phyloP scores from a whole-genome alignment of 306 rosid genomes.

The Arachis stenosperma region DNA sequence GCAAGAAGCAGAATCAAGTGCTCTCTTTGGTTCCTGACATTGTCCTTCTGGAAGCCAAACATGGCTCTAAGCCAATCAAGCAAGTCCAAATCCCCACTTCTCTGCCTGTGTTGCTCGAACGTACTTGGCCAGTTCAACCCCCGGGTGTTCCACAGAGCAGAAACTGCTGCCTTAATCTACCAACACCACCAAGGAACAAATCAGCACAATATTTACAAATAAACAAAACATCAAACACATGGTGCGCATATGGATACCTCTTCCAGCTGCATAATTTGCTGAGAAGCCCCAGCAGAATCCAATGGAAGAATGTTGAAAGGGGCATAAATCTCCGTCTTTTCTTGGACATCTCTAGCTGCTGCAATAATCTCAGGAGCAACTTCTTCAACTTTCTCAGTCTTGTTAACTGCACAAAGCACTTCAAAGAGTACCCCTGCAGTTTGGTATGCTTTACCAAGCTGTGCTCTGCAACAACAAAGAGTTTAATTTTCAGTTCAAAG shows the following conservation, averaged over 20 bases:
- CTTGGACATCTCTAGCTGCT: slow-evolving; percentile 98
- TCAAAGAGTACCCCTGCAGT: slow-evolving; percentile 95
- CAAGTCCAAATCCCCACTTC: slow-evolving; percentile 79
- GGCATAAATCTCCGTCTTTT: slow-evolving; percentile 86
- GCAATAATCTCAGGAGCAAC: slow-evolving; percentile 99
- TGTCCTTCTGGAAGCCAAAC: slow-evolving; percentile 98
- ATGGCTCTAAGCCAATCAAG: slow-evolving; percentile 97
- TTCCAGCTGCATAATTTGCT: slow-evolving; percentile 93
- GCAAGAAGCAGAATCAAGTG: slow-evolving; percentile 92
- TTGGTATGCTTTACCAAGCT: slow-evolving; percentile 92
- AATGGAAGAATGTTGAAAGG: slow-evolving; percentile 95
- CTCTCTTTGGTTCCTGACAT: slow-evolving; percentile 96
- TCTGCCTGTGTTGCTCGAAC: slow-evolving; percentile 81
- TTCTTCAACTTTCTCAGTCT: slow-evolving; percentile 96
- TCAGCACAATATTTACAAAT: slow-evolving; percentile 34
- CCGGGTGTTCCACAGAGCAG: slow-evolving; percentile 76
- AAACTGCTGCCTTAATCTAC: slow-evolving; percentile 91
- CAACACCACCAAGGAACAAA: slow-evolving; percentile 19
- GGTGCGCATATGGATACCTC: slow-evolving; percentile 57
- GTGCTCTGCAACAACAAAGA: slow-evolving; percentile 65
- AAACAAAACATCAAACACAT: slow-evolving; percentile 34
- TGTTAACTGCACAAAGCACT: slow-evolving; percentile 96
- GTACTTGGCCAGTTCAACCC: slow-evolving; percentile 88
- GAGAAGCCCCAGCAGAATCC: slow-evolving; percentile 97
- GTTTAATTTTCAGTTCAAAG: background rate